Evolutionary conservation across 1,284 basidiomycete species (phyloP), one percentile per base, ranked within the genome.

Genomic region (Somion occarium): DNA sequence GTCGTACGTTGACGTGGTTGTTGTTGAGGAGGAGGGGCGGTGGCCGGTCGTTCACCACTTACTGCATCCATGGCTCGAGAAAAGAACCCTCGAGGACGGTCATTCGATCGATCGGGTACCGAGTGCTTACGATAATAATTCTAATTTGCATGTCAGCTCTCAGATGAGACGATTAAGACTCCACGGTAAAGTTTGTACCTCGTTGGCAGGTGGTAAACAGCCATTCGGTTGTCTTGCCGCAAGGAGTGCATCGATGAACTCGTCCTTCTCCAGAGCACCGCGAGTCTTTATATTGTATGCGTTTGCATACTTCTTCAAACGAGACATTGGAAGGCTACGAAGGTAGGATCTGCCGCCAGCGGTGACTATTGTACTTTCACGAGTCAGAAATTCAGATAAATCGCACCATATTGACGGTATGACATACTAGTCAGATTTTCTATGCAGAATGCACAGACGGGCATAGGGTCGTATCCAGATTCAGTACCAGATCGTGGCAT

Each of bases 371-470:
- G 38, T 50, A 46, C 43, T 54, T 48, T 43, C 44, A 23, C 22
- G 20, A 39, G 9, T 39, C 30, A 46, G 1, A 38, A 54, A 23
- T 27, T 47, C 24, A 19, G 11, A 42, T 15, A 38, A 34, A 48
- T 41, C 38, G 44, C 18, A 22, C 3, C 27, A 25, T 23, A 11
- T 2, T 27, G 42, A 1, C 4, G 22, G 27, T 22, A 48, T 37
- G 25, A 73, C 85, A 51, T 63, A 90, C 87, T 79, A 42, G 67
- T 80, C 25, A 90, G 66, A 59, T 77, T 73, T 51, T 88, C 86
- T 41, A 88, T 81, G 65, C 87, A 90, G 62, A 73, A 88, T 2
- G 72, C 80, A 59, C 87, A 90, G 22, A 90, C 87, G 26, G 74
- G 68, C 54, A 79, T 74, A 4, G 70, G 59, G 59, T 86, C 83